Evolutionary conservation across 306 rosid species (phyloP), one percentile per base, ranked within the genome.

Genomic region (Cicer cuneatum): DNA sequence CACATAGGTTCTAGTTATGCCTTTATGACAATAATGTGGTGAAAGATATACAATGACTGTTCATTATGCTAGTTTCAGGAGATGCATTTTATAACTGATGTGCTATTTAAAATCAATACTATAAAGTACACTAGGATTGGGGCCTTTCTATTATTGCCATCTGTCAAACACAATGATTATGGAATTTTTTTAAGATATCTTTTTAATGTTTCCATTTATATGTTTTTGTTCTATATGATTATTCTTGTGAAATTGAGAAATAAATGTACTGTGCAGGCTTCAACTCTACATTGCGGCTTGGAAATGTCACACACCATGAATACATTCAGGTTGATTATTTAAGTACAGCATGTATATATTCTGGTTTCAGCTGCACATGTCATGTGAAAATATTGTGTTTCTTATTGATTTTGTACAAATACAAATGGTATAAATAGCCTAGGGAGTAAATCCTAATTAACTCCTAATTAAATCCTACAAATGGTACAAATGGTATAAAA

Each of bases 271-370:
- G 42, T 72, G 78, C 95, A 94, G 98, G 99, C 71, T 94, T 94
- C 85, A 94, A 94, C 84, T 92, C 99, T 83, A 94, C 98, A 21
- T 75, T 92, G 91, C 88, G 96, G 82, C 97, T 87, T 82, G 99
- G 99, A 53, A 94, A 92, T 84, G 24, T 94, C 73, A 94, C 99
- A 41, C 98, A 94, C 77, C 99, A 94, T 12, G 98, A 94, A 72
- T 94, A 94, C 78, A 90, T 94, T 82, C 99, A 92, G 99, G 99
- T 94, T 74, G 15, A 62, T 51, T 77, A 71, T 79, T 41, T 78
- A 42, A 21, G 38, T 54, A 39, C 29, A 71, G 29, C 1, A n/a
- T 76, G 64, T 65, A 41, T 59, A 24, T 79, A 71, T 70, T 46
- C 62, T 15, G 33, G 73, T 81, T 78, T 72, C 33, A 6, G 58